Evolutionary conservation across 306 rosid species (phyloP), one percentile per base, ranked within the genome.

Genomic region (Ormosia semicastrata): DNA sequence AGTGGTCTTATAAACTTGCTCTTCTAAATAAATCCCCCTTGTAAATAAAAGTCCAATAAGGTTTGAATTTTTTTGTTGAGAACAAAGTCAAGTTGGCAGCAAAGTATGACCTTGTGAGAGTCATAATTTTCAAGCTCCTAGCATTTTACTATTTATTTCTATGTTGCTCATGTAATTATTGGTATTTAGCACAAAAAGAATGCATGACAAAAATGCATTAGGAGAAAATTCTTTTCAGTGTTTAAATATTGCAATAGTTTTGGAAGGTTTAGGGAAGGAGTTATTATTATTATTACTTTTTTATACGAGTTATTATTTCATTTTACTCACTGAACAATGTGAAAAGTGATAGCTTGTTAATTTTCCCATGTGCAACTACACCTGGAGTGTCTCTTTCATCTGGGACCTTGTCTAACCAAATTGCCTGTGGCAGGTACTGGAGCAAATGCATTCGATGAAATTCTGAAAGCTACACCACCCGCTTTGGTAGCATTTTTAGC

Each of bases 391-490:
- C 81, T 60, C 14, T 86, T 77, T 80, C 67, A 40, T 80, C 77
- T 41, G 71, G 67, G 81, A 68, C 82, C 70, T 74, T 86, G 33
- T 75, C 91, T 82, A 76, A 83, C 73, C 78, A 88, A 6, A 14
- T 69, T 65, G 62, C 52, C 83, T 50, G 73, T 70, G 34, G 80
- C 80, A 71, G 89, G 90, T 65, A 87, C 88, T 69, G 97, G 88
- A 83, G 84, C 89, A 67, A 89, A 86, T 82, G 90, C 94, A n/a
- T 87, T 90, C 75, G 97, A 95, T 78, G 96, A 93, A 88, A 88
- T 95, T 87, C 76, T 92, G 52, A 91, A 92, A 87, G 92, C 93
- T 65, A 87, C 99, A 56, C 98, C 99, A 11, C 92, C 97, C 78
- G 85, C 93, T 46, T 87, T 95, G 89, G 76, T 92, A 60, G 90